phyloP scores from a whole-genome alignment of 148 eudicot genomes.

The Camellia japonica region DNA sequence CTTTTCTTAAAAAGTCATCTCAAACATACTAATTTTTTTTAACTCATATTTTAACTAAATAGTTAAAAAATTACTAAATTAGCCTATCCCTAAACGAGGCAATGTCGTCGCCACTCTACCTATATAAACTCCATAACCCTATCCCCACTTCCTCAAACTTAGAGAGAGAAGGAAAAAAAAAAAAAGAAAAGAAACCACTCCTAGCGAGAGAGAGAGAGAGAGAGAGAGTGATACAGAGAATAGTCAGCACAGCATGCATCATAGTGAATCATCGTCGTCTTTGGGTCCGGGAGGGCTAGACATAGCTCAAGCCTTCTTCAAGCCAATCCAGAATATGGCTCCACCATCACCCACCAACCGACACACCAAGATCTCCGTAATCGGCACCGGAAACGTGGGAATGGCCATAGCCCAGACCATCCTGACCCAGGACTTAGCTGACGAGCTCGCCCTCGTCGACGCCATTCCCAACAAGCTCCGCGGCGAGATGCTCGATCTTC shows the following conservation, averaged over 20 bases:
- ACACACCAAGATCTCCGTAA: conserved; percentile 70
- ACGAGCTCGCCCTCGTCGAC: conserved; percentile 77
- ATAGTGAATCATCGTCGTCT: conserved; percentile 38
- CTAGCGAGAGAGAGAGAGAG: not conserved
- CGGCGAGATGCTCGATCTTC: conserved; percentile 88
- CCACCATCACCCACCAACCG: conserved; percentile 56
- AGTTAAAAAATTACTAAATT: no score
- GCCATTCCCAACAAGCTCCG: conserved; percentile 74
- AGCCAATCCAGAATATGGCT: conserved; percentile 44
- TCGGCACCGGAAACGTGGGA: conserved; percentile 88
- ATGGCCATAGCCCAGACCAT: conserved; percentile 96
- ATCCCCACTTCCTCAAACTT: not conserved
- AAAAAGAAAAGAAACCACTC: not conserved
- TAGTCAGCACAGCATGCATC: conserved; percentile 29
- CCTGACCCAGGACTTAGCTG: conserved; percentile 79
- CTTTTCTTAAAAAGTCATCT: no score
- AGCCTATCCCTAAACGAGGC: no score
- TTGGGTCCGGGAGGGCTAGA: conserved; percentile 62
- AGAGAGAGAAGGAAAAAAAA: not conserved
- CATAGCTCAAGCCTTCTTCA: conserved; percentile 58
- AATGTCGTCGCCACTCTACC: no score
- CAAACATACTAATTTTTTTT: no score
- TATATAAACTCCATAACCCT: not conserved
- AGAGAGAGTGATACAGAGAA: no score
- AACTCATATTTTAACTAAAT: no score